Base-by-base conservation (phyloP, 2,329 filamentous ascomycete genomes). In the Tolypocladium pustulatum region DNA sequence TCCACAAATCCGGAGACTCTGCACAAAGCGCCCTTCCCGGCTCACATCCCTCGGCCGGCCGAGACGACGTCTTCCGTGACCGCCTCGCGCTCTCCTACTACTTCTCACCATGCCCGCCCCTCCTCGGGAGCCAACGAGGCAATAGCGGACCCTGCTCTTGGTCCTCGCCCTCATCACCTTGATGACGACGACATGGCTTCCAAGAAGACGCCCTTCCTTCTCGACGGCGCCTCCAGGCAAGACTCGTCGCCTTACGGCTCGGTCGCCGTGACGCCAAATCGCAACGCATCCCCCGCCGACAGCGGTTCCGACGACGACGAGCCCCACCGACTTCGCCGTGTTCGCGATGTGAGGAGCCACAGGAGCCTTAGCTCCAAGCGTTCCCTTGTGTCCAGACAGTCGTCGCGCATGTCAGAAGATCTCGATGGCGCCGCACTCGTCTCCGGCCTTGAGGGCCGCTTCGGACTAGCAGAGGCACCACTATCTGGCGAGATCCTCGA, bases 361-460 rank as follows among this genome's bases (percentile, higher is more conserved):
- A 65, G 66, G 36, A 73, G 73, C 53, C 63, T 68, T 15, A 66
- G 62, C 46, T 72, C 72, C 22, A 65, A 65, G 41, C 72, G 67
- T 25, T 74, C 72, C 36, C 60, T 60, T 22, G 56, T 65, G 20
- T 71, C 70, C 10, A 66, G 65, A 49, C 68, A 68, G 54, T 71
- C 71, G 15, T 72, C 68, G 9, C 65, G 72, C 46, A 59, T 71
- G 30, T 81, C 81, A 4, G 77, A 80, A 49, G 80, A 81, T 60
- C 70, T 83, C 25, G 79, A 80, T 34, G 76, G 76, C 38, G 76
- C 79, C 20, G 74, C 78, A 37, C 72, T 83, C n/a, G 74, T 78
- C 43, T 76, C 78, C 25, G 79, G 82, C 36, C 71, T 82, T 8
- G 81, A 82, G 46, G 77, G 80, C 54, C 77, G 82, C 43, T 80